Conservation (phyloP, 768 basidiomycete species). For the Boletus patriciae region DNA sequence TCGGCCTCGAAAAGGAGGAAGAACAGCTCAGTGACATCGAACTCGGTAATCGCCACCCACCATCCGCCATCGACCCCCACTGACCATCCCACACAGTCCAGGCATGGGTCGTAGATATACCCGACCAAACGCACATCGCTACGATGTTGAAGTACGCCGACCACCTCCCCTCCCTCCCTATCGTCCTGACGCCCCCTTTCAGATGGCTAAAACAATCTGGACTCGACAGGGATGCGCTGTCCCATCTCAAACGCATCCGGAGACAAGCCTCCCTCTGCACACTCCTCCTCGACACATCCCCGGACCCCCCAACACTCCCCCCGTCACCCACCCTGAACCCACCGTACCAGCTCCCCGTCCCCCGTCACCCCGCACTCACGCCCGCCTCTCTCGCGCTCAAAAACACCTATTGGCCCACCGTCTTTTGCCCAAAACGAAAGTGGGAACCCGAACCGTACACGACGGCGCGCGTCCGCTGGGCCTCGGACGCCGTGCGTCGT, state of each 20-base stretch:
- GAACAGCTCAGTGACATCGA: slow-evolving; percentile 59
- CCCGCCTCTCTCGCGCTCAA: slow-evolving; percentile 63
- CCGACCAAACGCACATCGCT: slow-evolving; percentile 57
- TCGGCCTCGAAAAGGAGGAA: slow-evolving; percentile 55
- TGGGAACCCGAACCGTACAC: slow-evolving; percentile 70
- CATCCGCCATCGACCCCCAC: not conserved
- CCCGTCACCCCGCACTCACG: slow-evolving; percentile 66
- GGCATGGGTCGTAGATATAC: slow-evolving; percentile 79
- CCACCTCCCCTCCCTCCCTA: too few relatives aligned
- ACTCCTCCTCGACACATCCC: slow-evolving; percentile 52
- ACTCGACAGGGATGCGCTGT: slow-evolving; percentile 59
- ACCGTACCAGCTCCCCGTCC: slow-evolving; percentile 64
- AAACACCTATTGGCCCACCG: slow-evolving; percentile 81
- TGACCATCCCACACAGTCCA: slow-evolving; percentile 43
- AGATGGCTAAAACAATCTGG: slow-evolving; percentile 72
- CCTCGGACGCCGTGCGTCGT: slow-evolving; percentile 60
- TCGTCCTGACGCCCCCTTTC: not conserved
- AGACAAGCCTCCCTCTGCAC: slow-evolving; percentile 48
- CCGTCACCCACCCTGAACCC: slow-evolving; percentile 42
- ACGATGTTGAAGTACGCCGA: slow-evolving; percentile 58
- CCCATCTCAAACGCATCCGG: slow-evolving; percentile 77
- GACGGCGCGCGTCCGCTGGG: slow-evolving; percentile 67
- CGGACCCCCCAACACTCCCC: slow-evolving; percentile 50
- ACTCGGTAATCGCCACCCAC: slow-evolving; percentile 19
- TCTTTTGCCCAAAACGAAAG: slow-evolving; percentile 67